Percentiles rank a stretch among this genome's conserved stretches.
Evolutionary conservation across 208 protist species (phyloP).

Genomic region (Wallacemonas sp.): DNA sequence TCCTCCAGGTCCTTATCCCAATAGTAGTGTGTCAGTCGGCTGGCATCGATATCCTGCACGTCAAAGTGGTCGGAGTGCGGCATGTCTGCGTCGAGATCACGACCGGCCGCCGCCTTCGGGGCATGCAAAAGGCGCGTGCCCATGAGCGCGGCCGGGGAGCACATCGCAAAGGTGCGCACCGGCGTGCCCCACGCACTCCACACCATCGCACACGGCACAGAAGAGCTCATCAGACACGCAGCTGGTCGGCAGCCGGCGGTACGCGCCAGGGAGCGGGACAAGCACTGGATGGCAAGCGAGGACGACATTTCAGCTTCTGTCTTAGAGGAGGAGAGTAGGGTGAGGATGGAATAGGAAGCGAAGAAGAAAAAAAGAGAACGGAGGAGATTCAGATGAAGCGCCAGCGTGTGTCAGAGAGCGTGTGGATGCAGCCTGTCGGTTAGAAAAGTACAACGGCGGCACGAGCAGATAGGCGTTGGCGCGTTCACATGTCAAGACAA

Average conservation of each 20-base stretch:
- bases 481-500: too few species aligned
- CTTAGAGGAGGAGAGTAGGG: too few species aligned
- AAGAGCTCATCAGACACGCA: too few species aligned
- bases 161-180: neutral
- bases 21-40: slow-evolving; percentile 77
- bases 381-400: neutral
- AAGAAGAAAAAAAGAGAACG: slow-evolving; percentile 2
- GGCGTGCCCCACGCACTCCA: neutral
- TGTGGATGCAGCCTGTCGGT: too few species aligned
- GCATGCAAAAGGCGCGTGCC: neutral
- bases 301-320: too few species aligned
- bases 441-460: too few species aligned
- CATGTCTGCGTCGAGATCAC: slow-evolving; percentile 21
- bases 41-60: slow-evolving; percentile 72
- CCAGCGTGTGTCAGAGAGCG: too few species aligned
- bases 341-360: neutral
- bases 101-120: slow-evolving; percentile 6
- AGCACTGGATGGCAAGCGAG: too few species aligned
- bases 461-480: too few species aligned
- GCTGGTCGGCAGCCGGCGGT: too few species aligned
- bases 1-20: slow-evolving; percentile 67
- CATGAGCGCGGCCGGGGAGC: neutral
- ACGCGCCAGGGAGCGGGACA: too few species aligned
- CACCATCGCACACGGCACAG: too few species aligned
- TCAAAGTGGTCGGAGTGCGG: slow-evolving; percentile 53